These are phyloP conservation scores for Marchantia polymorpha DNA, from an alignment of 225 moss, liverwort and hornwort species.

Conservation along the genomic window DNA sequence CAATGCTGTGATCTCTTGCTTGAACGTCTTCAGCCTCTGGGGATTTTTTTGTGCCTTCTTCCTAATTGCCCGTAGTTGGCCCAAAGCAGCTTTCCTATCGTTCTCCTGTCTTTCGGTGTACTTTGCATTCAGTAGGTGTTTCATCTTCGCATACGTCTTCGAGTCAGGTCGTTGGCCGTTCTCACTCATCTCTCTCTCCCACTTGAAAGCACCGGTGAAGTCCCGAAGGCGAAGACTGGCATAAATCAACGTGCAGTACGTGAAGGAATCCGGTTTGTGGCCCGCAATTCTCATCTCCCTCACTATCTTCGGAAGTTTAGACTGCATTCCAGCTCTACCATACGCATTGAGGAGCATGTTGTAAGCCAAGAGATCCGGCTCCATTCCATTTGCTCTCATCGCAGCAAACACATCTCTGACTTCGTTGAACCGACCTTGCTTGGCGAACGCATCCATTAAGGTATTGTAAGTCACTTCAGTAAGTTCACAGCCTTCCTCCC, in stretches of 20 bases:
- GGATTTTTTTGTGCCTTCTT: constrained; percentile 20
- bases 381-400: constrained; percentile 52
- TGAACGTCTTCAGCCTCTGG: constrained; percentile 26
- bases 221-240: constrained; percentile 70
- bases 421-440: constrained; percentile 69
- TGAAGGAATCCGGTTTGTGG: constrained; percentile 68
- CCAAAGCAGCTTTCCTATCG: constrained; percentile 47
- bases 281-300: constrained; percentile 64
- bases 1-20: constrained; percentile 11
- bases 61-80: constrained; percentile 10
- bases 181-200: constrained; percentile 67
- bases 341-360: constrained; percentile 95
- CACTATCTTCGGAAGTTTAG: constrained; percentile 55
- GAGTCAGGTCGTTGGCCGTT: constrained; percentile 55
- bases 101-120: constrained; percentile 50
- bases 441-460: constrained; percentile 75
- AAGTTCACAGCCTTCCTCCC: constrained; percentile 53
- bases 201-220: constrained; percentile 69
- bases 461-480: constrained; percentile 78
- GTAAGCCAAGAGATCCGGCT: constrained; percentile 75
- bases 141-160: constrained; percentile 69
- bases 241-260: constrained; percentile 85
- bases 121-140: constrained; percentile 59
- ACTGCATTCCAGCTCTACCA: constrained; percentile 64
- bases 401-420: constrained; percentile 82